Base-by-base conservation (phyloP, 169 alveolate genomes). In the Ichthyophthirius multifiliis region DNA sequence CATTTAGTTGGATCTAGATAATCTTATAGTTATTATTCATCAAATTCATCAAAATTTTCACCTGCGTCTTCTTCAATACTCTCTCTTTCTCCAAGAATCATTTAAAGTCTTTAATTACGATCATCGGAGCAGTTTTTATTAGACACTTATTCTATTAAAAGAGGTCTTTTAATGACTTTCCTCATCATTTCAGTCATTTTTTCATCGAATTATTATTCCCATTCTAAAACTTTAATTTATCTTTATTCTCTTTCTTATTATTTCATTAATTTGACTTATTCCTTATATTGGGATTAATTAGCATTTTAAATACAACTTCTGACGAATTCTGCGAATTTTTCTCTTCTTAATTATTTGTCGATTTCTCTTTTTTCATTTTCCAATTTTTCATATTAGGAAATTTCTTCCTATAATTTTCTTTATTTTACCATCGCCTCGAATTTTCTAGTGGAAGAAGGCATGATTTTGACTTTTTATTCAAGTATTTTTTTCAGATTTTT, bases 111-210 rank as follows among this genome's bases (percentile, higher is more conserved):
- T 3, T 34, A 23, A 34, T 23, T 62, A 37, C 77, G 35, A 16
- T 44, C 77, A 37, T 27, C 5, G 1, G 62, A 18, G 46, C 3
- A 16, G 9, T 32, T 41, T 5, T 18, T 41, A 7, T 67, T 13
- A 5, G 77, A 37, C 3, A 37, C 77, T 9, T 35, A 67, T 39
- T 67, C 77, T 6, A 67, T 41, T 12, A 67, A 37, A 18, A 67
- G 46, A 39, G 77, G 77, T 35, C 77, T 41, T 6, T 37, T 41
- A 34, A 67, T 67, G 15, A 67, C 77, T 20, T 39, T 67, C 41
- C 41, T 18, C 77, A 67, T 67, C 77, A 67, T 67, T 13, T 67
- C 48, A 37, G 77, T 67, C 77, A 67, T 67, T 37, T 34, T 35
- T 15, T 67, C 4, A 9, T 67, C 77, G 45, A 67, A 67, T 9